Base-by-base conservation (phyloP, 129 eudicot species). In the Chrysanthemum makinoi region DNA sequence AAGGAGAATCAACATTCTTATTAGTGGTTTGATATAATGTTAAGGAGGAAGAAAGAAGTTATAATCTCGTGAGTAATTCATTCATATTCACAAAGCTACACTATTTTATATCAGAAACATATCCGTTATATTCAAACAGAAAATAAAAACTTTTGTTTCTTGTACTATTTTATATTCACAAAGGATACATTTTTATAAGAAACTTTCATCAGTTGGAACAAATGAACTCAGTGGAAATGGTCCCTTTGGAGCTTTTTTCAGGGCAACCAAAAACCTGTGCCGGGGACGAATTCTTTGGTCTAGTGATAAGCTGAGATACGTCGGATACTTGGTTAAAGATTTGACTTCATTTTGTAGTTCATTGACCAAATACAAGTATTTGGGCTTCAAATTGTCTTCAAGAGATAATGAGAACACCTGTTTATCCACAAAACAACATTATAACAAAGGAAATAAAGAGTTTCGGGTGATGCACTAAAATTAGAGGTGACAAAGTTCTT, bases 211-310 rank as follows among this genome's bases (percentile, higher is more conserved):
- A 18, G 90, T 85, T 67, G 97, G 98, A 66, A 94, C 86, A 26
- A 94, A 82, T 67, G 95, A 86, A 77, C 97, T 81, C 64, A 94
- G 80, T 24, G 98, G 97, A 81, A 94, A 94, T 19, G 97, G 98
- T 22, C 98, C 97, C 69, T 81, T 82, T 2, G 97, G 98, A 47
- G 97, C 97, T 81, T 87, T 94, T 73, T 86, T 94, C 53, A 94
- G 77, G 24, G 85, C 82, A 75, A 89, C 97, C 88, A 94, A 78
- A 72, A 89, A 94, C 67, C 83, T 78, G 81, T 94, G 98, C 13
- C 96, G 88, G 60, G 98, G 98, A 18, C 98, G 95, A 49, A 94
- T 94, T 76, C 98, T 81, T 69, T 94, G 97, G 70, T 94, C 90
- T 50, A 94, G 76, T 51, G 98, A 90, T 83, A 94, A 81, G 85